Evolutionary conservation across 1,284 basidiomycete genomes (phyloP), one percentile per base, ranked within the genome.

Genomic region (Agaricales sp.): DNA sequence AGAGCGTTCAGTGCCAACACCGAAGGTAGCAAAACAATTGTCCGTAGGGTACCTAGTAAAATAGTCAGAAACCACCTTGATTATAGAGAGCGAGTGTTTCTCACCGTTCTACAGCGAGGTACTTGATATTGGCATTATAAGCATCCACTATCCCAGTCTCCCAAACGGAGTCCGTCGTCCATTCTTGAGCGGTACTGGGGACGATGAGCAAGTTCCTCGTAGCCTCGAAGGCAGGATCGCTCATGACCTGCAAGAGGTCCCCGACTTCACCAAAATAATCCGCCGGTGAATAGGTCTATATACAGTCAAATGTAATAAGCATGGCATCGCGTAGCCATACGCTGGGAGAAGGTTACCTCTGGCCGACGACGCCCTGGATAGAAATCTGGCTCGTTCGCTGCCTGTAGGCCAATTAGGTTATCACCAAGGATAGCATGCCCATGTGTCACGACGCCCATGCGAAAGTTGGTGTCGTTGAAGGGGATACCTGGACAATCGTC

Each of bases 301-400:
- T n/a, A n/a, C n/a, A n/a, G n/a, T n/a, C n/a, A n/a, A n/a, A n/a
- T n/a, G n/a, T n/a, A n/a, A n/a, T n/a, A n/a, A n/a, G n/a, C n/a
- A n/a, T n/a, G n/a, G n/a, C n/a, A n/a, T n/a, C n/a, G n/a, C n/a
- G n/a, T n/a, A n/a, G n/a, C n/a, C n/a, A n/a, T n/a, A n/a, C n/a
- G n/a, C n/a, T n/a, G n/a, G n/a, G n/a, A n/a, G n/a, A n/a, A n/a
- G n/a, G n/a, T n/a, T n/a, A n/a, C n/a, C n/a, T 11, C 41, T 11
- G 22, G 61, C 51, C 60, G 52, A 4, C 68, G 64, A 44, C 64
- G 63, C 8, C 52, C 61, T 3, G 11, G 8, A 58, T 77, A 86
- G 50, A 85, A 65, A 64, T 87, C 83, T 8, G 84, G 85, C 60
- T 88, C 84, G 59, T 88, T 88, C 2, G 78, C 82, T 4, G 69